Percentiles rank a stretch among this genome's conserved stretches.
phyloP scores from a whole-genome alignment of 805 yeast species.

The Ogataea neopini region DNA sequence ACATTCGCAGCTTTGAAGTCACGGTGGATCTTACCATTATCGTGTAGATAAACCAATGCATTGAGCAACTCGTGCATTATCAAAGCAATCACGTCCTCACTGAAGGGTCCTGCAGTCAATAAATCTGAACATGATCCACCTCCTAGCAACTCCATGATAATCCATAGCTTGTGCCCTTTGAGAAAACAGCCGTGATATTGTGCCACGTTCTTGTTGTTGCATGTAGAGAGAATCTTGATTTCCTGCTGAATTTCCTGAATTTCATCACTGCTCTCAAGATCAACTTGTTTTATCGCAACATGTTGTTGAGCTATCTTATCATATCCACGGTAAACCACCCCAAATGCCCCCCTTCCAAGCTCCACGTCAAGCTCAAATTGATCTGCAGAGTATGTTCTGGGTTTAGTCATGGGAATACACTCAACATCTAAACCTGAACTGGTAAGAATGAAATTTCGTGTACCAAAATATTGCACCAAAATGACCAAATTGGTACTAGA shows the following conservation, averaged over 20 bases:
- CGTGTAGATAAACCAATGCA: conserved; percentile 68
- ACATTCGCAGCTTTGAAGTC: conserved; percentile 95
- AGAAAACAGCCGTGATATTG: conserved; percentile 72
- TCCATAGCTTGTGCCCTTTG: conserved; percentile 70
- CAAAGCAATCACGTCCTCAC: conserved; percentile 54
- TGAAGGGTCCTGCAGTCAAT: conserved; percentile 57
- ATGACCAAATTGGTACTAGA: no score
- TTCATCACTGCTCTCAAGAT: conserved; percentile 70
- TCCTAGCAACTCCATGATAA: conserved; percentile 76
- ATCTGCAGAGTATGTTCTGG: conserved; percentile 30
- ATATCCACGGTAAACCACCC: conserved; percentile 68
- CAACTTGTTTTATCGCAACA: conserved; percentile 68
- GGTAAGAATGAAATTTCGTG: not conserved
- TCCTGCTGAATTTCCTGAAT: conserved; percentile 73
- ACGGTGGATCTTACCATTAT: conserved; percentile 79
- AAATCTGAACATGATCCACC: conserved; percentile 77
- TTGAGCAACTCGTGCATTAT: conserved; percentile 55
- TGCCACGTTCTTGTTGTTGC: conserved; percentile 63
- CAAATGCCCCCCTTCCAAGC: conserved; percentile 79
- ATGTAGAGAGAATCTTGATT: conserved; percentile 66
- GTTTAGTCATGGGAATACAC: conserved; percentile 5
- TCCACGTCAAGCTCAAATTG: conserved; percentile 52
- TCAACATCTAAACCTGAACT: no score
- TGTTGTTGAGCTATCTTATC: conserved; percentile 44
- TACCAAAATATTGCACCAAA: no score